Percentiles rank a stretch among this genome's conserved stretches.
Conservation (phyloP, 2,329 filamentous ascomycete species). For the Ophiostoma triangulosporum region DNA sequence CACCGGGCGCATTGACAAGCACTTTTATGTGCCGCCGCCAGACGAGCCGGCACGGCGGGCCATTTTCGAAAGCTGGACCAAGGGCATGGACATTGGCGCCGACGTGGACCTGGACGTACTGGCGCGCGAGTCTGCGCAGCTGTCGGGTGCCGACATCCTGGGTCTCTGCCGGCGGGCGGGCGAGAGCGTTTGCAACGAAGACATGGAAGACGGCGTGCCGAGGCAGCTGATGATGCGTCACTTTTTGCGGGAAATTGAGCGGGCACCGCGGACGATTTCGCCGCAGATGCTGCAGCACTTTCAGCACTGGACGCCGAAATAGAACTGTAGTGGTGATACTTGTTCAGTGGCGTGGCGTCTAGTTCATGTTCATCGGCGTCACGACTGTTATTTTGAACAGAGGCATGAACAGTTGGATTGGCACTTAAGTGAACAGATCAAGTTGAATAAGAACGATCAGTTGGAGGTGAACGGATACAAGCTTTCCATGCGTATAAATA, state of each 20-base stretch:
- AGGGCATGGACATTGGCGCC: slow-evolving; percentile 41
- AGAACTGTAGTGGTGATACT: neutral
- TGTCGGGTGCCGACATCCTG: slow-evolving; percentile 72
- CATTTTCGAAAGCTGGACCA: slow-evolving; percentile 58
- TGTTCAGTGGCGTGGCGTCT: too few species aligned
- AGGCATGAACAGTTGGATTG: too few species aligned
- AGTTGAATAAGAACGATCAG: too few species aligned
- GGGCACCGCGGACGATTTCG: slow-evolving; percentile 25
- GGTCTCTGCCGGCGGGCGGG: slow-evolving; percentile 35
- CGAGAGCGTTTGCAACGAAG: slow-evolving; percentile 21
- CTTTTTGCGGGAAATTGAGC: slow-evolving; percentile 16
- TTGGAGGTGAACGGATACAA: too few species aligned
- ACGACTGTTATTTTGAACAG: too few species aligned
- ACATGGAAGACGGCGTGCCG: slow-evolving; percentile 14
- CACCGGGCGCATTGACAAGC: slow-evolving; percentile 70
- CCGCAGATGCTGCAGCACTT: slow-evolving; percentile 24
- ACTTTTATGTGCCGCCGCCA: slow-evolving; percentile 77
- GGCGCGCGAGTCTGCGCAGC: slow-evolving; percentile 55
- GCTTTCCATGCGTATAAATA: too few species aligned
- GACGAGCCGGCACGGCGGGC: slow-evolving; percentile 58
- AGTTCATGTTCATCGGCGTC: too few species aligned
- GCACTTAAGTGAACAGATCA: too few species aligned
- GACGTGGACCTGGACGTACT: slow-evolving; percentile 55
- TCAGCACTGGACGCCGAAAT: slow-evolving; percentile 22
- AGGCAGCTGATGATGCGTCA: slow-evolving; percentile 25